Conservation (phyloP, 768 basidiomycete species). For the Guyanaporus albipodus region DNA sequence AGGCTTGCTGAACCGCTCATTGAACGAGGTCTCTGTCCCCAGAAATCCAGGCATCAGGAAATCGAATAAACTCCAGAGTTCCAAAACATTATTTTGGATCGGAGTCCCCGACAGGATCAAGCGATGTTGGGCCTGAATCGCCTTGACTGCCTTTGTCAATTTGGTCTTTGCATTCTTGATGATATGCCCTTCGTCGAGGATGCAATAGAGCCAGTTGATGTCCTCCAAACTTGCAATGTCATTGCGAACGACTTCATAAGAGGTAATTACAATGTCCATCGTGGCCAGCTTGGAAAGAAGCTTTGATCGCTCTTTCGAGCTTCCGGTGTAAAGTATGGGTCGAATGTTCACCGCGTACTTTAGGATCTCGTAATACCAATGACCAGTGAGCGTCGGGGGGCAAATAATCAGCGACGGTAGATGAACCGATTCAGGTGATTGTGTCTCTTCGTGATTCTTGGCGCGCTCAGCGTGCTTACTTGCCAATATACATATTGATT, state of each 20-base stretch:
- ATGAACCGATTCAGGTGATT: slow-evolving; percentile 74
- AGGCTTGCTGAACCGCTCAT: slow-evolving; percentile 93
- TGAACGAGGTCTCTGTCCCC: slow-evolving; percentile 92
- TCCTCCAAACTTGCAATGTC: slow-evolving; percentile 75
- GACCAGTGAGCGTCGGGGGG: slow-evolving; percentile 95
- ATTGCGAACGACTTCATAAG: slow-evolving; percentile 96
- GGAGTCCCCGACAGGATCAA: slow-evolving; percentile 96
- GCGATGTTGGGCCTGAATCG: slow-evolving; percentile 84
- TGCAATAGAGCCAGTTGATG: slow-evolving; percentile 89
- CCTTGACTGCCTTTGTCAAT: slow-evolving; percentile 93
- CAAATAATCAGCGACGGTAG: slow-evolving; percentile 94
- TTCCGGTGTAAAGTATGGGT: slow-evolving; percentile 87
- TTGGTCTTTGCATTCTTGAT: slow-evolving; percentile 99
- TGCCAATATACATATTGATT: slow-evolving; percentile 95
- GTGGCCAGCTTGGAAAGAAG: slow-evolving; percentile 60
- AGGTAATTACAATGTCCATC: slow-evolving; percentile 92
- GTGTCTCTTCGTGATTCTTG: slow-evolving; percentile 58
- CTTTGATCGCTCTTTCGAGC: slow-evolving; percentile 71
- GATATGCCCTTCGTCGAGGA: slow-evolving; percentile 96
- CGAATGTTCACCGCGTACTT: slow-evolving; percentile 86
- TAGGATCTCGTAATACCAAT: slow-evolving; percentile 97
- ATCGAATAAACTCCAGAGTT: slow-evolving; percentile 98
- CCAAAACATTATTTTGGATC: slow-evolving; percentile 98
- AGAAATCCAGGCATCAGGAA: slow-evolving; percentile 99
- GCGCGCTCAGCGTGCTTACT: slow-evolving; percentile 90